These are phyloP conservation scores for Termitomyces sp. DNA, from an alignment of 768 basidiomycete genomes.

Conservation along the genomic window DNA sequence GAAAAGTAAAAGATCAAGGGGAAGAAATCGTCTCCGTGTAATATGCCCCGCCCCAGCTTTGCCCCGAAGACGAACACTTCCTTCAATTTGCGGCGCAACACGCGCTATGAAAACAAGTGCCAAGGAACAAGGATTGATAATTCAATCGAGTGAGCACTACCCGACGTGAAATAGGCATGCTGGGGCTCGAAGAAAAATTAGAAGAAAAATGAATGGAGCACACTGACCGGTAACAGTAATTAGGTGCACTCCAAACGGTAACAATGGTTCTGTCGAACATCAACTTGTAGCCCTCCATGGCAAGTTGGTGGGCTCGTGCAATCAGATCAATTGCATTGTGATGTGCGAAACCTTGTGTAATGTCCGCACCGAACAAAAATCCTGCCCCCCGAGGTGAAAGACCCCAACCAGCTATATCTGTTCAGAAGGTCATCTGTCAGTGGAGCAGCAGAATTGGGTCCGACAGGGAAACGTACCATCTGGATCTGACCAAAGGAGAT, in stretches of 20 bases:
- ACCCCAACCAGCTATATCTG: conserved; percentile 93
- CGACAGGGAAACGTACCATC: conserved; percentile 57
- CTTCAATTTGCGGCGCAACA: conserved; percentile 3
- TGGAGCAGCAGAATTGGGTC: background rate
- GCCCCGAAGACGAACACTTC: background rate
- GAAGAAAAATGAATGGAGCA: conserved; percentile 1
- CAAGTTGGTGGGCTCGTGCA: conserved; percentile 95
- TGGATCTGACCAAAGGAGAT: conserved; percentile 98
- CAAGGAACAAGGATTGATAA: background rate
- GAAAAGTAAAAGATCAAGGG: background rate
- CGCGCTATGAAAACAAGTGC: background rate
- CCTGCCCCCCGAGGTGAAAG: conserved; percentile 97
- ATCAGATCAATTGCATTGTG: conserved; percentile 92
- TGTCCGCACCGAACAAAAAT: conserved; percentile 90
- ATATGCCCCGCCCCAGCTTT: background rate
- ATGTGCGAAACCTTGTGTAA: conserved; percentile 86
- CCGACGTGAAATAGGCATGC: background rate
- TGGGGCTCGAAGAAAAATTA: background rate
- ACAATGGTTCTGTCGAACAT: conserved; percentile 96
- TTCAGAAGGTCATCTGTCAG: background rate
- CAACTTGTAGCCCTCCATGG: conserved; percentile 95
- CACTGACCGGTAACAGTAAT: conserved; percentile 93
- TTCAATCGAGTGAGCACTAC: background rate
- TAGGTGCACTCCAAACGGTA: conserved; percentile 97
- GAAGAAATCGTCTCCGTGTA: background rate